phyloP scores from a whole-genome alignment of 768 basidiomycete genomes.

The Mycena alexandri region DNA sequence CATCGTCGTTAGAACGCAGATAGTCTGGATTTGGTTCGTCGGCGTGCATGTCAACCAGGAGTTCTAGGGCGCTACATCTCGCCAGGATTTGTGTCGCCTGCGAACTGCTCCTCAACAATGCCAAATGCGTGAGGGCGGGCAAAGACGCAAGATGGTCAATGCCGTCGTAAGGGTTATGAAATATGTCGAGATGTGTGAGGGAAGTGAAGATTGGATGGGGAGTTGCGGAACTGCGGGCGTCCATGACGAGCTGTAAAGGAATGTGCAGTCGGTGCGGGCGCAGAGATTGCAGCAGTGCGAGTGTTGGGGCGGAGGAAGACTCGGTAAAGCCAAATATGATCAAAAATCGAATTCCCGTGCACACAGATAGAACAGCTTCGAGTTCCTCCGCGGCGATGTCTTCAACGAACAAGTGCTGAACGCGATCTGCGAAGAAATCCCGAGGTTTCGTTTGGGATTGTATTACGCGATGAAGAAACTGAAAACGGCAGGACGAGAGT shows the following conservation, averaged over 20 bases:
- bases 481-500: background rate
- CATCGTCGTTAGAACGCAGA: slow-evolving; percentile 8
- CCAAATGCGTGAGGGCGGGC: slow-evolving; percentile 21
- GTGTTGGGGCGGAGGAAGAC: too few species aligned
- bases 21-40: too few species aligned
- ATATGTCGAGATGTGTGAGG: slow-evolving; percentile 18
- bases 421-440: slow-evolving; percentile 9
- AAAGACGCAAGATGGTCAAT: background rate
- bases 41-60: background rate
- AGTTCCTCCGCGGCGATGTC: background rate
- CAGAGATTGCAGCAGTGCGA: too few species aligned
- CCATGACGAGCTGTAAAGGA: too few species aligned
- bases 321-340: background rate
- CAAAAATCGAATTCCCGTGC: slow-evolving; percentile 8
- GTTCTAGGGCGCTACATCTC: background rate
- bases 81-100: background rate
- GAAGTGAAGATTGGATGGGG: background rate
- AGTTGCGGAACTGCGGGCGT: too few species aligned
- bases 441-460: background rate
- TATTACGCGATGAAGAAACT: background rate
- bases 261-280: too few species aligned
- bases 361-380: background rate
- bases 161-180: background rate
- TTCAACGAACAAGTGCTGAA: slow-evolving; percentile 10
- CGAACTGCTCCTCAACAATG: background rate